Evolutionary conservation across 495 filamentous ascomycete species (phyloP).

Genomic region (Tetracladium setigerum): DNA sequence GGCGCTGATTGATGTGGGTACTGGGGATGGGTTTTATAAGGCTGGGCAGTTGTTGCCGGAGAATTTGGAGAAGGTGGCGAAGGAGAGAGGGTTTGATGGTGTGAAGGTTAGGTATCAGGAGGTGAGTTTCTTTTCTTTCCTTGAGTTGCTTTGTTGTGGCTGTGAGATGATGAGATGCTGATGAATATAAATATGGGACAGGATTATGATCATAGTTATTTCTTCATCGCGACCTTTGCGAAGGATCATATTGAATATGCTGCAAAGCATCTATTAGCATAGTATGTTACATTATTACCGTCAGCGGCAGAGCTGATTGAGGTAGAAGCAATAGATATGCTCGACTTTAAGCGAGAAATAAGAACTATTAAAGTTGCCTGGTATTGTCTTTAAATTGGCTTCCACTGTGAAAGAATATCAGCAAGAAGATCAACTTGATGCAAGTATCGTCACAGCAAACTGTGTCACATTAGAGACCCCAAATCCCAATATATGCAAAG

Average conservation of each 20-base stretch:
- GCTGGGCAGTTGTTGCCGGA: conserved; percentile 87
- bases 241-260: conserved; percentile 88
- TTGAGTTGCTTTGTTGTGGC: neutral
- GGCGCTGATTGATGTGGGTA: conserved; percentile 82
- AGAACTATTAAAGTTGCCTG: too few species aligned
- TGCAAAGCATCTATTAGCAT: conserved; percentile 62
- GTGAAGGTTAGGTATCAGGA: conserved; percentile 74
- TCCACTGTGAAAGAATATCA: too few species aligned
- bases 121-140: conserved; percentile 27
- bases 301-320: conserved; percentile 2
- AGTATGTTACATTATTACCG: conserved; percentile 10
- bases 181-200: conserved; percentile 20
- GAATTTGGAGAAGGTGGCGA: conserved; percentile 77
- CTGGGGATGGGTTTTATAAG: conserved; percentile 92
- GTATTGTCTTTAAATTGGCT: too few species aligned
- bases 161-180: neutral
- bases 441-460: too few species aligned
- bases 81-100: conserved; percentile 58
- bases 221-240: conserved; percentile 81
- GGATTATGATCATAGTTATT: conserved; percentile 96
- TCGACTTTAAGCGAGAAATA: too few species aligned
- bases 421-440: too few species aligned
- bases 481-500: too few species aligned
- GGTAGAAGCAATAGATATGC: conserved; percentile 14
- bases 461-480: too few species aligned